Conservation (phyloP, 2,329 filamentous ascomycete genomes). For the Hirsutella thompsonii region DNA sequence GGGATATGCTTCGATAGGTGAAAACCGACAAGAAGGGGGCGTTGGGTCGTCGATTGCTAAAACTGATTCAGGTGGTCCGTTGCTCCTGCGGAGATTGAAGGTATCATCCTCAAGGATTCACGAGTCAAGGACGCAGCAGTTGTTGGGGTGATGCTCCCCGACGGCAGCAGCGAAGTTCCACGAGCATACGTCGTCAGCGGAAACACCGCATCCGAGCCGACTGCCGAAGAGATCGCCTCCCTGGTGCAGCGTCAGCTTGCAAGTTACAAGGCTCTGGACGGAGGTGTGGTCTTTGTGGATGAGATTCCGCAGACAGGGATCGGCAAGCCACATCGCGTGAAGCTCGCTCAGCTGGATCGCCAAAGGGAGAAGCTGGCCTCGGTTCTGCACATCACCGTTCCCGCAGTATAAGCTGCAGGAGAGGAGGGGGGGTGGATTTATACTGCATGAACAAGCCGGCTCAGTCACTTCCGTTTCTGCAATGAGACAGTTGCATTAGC, state of each 20-base stretch:
- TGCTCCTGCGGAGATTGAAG: not conserved
- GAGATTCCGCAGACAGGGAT: not conserved
- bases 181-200: not conserved
- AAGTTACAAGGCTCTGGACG: not conserved
- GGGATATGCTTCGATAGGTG: too few species aligned
- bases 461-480: too few species aligned
- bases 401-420: not conserved
- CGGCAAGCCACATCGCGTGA: not conserved
- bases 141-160: not conserved
- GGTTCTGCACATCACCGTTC: not conserved
- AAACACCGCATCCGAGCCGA: not conserved
- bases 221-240: not conserved
- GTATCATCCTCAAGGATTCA: not conserved
- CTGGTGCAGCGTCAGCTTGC: not conserved
- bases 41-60: too few species aligned
- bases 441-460: too few species aligned
- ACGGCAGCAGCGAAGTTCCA: not conserved
- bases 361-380: not conserved
- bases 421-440: too few species aligned
- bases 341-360: not conserved
- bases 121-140: not conserved
- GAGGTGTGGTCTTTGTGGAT: not conserved
- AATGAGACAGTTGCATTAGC: too few species aligned
- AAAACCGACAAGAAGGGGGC: too few species aligned
- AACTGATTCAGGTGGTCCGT: not conserved